Conservation (phyloP, 306 rosid genomes). For the Amphicarpaea edgeworthii region DNA sequence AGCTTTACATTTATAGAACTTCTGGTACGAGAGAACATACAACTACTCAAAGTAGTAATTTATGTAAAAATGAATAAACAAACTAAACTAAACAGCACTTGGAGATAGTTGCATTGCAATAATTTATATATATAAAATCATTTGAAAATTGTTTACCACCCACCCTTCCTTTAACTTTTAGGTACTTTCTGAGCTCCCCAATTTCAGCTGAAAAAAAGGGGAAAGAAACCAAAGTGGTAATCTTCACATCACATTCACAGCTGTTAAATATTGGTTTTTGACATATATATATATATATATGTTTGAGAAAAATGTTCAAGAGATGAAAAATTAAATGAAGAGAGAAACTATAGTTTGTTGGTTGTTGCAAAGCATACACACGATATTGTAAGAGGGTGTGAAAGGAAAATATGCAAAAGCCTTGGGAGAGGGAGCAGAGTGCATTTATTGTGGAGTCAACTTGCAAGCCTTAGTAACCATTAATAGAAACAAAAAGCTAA, state of each 20-base stretch:
- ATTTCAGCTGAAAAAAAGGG: not conserved
- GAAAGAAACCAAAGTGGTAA: not conserved
- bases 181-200: conserved; percentile 11
- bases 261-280: conserved; percentile 3
- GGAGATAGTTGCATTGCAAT: conserved; percentile 3
- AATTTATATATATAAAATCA: not conserved
- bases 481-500: conserved; percentile 45
- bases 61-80: conserved; percentile 15
- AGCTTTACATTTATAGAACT: conserved; percentile 27
- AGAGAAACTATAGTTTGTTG: conserved; percentile 25
- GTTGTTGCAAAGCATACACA: conserved; percentile 43
- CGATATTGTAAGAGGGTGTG: not conserved
- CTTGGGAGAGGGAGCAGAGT: conserved; percentile 42
- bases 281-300: not conserved
- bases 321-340: not conserved
- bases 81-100: conserved; percentile 24
- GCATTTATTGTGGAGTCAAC: conserved; percentile 46
- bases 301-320: not conserved
- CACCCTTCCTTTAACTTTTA: not conserved
- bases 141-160: not conserved
- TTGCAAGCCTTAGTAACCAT: conserved; percentile 26
- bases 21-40: conserved; percentile 38
- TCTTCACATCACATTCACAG: not conserved
- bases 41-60: conserved; percentile 35
- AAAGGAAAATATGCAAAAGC: conserved; percentile 30